Conservation (phyloP, 2,329 filamentous ascomycete genomes). For the Ceratocystis alfenasii region DNA sequence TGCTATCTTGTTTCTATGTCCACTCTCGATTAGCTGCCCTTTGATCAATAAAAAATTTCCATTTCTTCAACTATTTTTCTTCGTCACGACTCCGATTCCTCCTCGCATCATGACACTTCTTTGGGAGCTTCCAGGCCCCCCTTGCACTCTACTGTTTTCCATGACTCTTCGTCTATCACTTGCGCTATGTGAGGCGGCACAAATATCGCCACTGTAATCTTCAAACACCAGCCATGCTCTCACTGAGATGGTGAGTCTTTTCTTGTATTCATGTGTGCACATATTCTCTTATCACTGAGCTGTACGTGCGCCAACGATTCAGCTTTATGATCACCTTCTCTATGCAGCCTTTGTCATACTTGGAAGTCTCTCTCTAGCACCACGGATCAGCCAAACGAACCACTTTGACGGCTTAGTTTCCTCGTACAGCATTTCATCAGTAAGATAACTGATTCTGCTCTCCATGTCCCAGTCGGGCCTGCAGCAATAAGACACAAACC, state of each 20-base stretch:
- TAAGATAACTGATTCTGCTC: too few relatives aligned
- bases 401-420: background rate
- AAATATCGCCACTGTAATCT: background rate
- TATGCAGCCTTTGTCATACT: background rate
- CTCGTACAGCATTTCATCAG: too few relatives aligned
- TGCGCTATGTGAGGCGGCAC: background rate
- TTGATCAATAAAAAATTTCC: background rate
- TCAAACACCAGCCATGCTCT: background rate
- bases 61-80: background rate
- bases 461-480: too few relatives aligned
- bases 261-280: background rate
- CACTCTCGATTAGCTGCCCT: constrained; percentile 4
- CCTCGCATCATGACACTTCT: constrained; percentile 8
- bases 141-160: background rate
- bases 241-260: too few relatives aligned
- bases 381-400: background rate
- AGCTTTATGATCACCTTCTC: background rate
- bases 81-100: background rate
- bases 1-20: background rate
- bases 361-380: background rate
- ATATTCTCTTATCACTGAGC: background rate
- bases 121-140: background rate
- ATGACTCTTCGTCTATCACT: background rate
- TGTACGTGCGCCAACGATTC: background rate
- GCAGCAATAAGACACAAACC: too few relatives aligned